phyloP scores from a whole-genome alignment of 1,139 yeast genomes.

The Geotrichum histeridarum region DNA sequence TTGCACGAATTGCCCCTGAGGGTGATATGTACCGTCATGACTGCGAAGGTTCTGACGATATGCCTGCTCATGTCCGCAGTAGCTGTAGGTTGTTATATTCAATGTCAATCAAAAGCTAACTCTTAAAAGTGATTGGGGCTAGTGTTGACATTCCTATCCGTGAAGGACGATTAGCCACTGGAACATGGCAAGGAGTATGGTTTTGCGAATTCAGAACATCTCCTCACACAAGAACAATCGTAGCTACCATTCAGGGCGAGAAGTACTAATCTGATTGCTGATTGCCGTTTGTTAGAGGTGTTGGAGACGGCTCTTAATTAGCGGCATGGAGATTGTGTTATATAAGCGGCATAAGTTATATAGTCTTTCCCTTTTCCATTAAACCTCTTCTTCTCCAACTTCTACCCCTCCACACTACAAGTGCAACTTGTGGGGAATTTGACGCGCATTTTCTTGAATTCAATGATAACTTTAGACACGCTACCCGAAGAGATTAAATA shows the following conservation, averaged over 20 bases:
- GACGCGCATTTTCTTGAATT: neutral
- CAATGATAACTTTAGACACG: slow-evolving; percentile 5
- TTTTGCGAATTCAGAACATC: slow-evolving; percentile 65
- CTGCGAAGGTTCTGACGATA: slow-evolving; percentile 76
- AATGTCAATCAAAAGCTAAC: slow-evolving; percentile 1
- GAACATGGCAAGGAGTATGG: slow-evolving; percentile 85
- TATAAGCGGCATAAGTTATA: neutral
- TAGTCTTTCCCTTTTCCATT: neutral
- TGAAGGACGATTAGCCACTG: slow-evolving; percentile 62
- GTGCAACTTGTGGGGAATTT: neutral
- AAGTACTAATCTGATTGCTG: slow-evolving; percentile 16
- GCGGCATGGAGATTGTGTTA: neutral
- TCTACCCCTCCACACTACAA: too few species aligned
- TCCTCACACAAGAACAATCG: slow-evolving; percentile 57
- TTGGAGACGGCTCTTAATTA: too few species aligned
- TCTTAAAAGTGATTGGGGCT: slow-evolving; percentile 51
- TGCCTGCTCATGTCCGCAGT: slow-evolving; percentile 75
- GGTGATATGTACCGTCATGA: slow-evolving; percentile 56
- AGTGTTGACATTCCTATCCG: slow-evolving; percentile 61
- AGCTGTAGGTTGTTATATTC: slow-evolving; percentile 32
- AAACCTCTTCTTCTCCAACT: neutral
- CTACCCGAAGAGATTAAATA: slow-evolving; percentile 10
- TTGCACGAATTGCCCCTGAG: slow-evolving; percentile 68
- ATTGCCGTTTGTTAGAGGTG: too few species aligned
- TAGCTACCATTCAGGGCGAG: slow-evolving; percentile 70